phyloP scores from a whole-genome alignment of 352 stramenopile genomes.

The Pythium inflatum region DNA sequence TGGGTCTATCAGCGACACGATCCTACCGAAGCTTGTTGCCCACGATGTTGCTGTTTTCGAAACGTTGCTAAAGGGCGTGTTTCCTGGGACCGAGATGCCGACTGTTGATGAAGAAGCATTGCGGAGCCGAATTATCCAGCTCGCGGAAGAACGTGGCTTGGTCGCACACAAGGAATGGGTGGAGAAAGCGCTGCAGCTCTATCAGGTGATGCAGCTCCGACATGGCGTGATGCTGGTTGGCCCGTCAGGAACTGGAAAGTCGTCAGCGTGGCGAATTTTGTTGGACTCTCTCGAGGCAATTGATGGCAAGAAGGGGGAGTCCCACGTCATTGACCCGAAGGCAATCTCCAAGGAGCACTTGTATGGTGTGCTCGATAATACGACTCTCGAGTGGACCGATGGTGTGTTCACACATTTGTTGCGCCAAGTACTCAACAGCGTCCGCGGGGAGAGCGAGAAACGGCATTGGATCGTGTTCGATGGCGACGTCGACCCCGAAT shows the following conservation, averaged over 20 bases:
- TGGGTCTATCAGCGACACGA: constrained; percentile 98
- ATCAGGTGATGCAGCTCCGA: constrained; percentile 97
- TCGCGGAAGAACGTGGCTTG: constrained; percentile 91
- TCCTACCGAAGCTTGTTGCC: constrained; percentile 98
- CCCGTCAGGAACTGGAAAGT: constrained; percentile 97
- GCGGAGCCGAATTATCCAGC: constrained; percentile 86
- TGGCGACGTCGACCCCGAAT: constrained; percentile 99
- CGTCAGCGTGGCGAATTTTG: constrained; percentile 93
- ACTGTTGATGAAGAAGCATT: constrained; percentile 89
- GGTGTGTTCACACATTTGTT: constrained; percentile 98
- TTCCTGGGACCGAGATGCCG: constrained; percentile 91
- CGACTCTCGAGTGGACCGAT: constrained; percentile 99
- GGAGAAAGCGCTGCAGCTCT: constrained; percentile 99
- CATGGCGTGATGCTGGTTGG: constrained; percentile 99
- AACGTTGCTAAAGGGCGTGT: constrained; percentile 96
- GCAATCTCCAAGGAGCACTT: constrained; percentile 98
- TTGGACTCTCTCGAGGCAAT: constrained; percentile 93
- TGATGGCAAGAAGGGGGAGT: constrained; percentile 96
- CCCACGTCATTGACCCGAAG: constrained; percentile 99
- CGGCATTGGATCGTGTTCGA: constrained; percentile 99
- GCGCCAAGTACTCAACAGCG: constrained; percentile 96
- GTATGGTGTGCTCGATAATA: constrained; percentile 99
- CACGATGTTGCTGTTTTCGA: constrained; percentile 97
- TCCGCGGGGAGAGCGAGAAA: constrained; percentile 95
- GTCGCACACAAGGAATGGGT: constrained; percentile 93